Base-by-base conservation (phyloP, 2,329 filamentous ascomycete genomes). In the Penicillium griseofulvum region DNA sequence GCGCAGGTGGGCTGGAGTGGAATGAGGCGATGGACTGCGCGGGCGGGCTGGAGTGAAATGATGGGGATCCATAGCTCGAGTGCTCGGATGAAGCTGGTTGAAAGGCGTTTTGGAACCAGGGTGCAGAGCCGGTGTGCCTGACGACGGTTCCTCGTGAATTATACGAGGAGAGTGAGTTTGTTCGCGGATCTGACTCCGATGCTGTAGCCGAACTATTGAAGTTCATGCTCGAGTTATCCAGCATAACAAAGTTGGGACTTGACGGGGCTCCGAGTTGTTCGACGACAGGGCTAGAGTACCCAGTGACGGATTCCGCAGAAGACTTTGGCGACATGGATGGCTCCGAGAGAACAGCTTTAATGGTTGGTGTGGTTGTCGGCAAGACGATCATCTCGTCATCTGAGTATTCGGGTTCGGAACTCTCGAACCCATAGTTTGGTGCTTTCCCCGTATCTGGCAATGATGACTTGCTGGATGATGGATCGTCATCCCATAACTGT, bases 61-160 rank as follows among this genome's bases (percentile, higher is more conserved):
- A 76, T 14, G 68, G 67, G 31, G 72, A 69, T 38, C 68, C 68
- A 37, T 67, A 73, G 55, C 64, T 69, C 28, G 64, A 63, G 36
- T 62, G 68, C 43, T 71, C 72, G 3, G 69, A 68, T 31, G 69
- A 71, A 39, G 67, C 67, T 34, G 68, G 62, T 55, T 70, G 68
- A 24, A 70, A 71, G 37, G 67, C 66, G 22, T 67, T 64, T 54
- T 70, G 68, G 29, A 70, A 66, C 68, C 70, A 74, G 48, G 65
- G 67, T 44, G 65, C 62, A n/a, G 66, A 66, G 50, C 68, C 66
- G 52, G 64, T 62, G 59, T 74, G 71, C 51, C 73, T 67, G 46
- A 75, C 74, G 5, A 74, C 74, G 7, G 74, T 77, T 47, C 74
- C 74, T 49, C 73, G 54, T 0, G 74, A 75, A 43, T 72, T 74